Evolutionary conservation across 2,329 filamentous ascomycete genomes (phyloP).

Genomic region (Neospermospora avenae): DNA sequence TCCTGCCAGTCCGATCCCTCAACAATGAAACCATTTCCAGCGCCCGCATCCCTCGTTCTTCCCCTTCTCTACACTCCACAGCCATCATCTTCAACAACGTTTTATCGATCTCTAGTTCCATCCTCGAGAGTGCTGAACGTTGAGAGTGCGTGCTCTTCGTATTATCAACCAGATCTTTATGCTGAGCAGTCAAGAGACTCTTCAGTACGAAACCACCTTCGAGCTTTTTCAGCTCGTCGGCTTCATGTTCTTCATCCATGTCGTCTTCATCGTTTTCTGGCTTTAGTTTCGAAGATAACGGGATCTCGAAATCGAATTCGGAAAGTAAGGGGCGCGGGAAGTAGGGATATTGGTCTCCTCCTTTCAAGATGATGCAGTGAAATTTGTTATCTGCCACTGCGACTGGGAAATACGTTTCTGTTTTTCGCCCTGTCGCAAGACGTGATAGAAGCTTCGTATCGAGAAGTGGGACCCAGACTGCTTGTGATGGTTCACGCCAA

Average conservation of each 20-base stretch:
- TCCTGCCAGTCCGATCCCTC: constrained; percentile 78
- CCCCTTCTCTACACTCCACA: constrained; percentile 84
- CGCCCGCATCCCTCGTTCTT: constrained; percentile 92
- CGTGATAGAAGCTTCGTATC: constrained; percentile 84
- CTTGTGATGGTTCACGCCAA: constrained; percentile 83
- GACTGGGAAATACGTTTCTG: constrained; percentile 91
- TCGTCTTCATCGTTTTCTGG: constrained; percentile 34
- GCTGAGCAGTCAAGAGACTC: constrained; percentile 67
- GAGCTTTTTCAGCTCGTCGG: constrained; percentile 56
- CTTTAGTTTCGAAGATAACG: constrained; percentile 58
- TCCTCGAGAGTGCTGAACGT: constrained; percentile 61
- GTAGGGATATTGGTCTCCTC: constrained; percentile 87
- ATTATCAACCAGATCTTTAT: constrained; percentile 69
- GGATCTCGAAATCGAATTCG: constrained; percentile 90
- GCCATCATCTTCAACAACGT: constrained; percentile 84
- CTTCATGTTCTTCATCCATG: constrained; percentile 40
- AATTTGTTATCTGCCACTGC: constrained; percentile 89
- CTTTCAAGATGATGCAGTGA: constrained; percentile 98
- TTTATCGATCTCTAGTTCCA: constrained; percentile 87
- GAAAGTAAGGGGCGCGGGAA: constrained; percentile 86
- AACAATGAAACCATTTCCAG: constrained; percentile 86
- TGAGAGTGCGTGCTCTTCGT: constrained; percentile 64
- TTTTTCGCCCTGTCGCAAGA: constrained; percentile 78
- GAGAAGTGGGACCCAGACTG: constrained; percentile 86
- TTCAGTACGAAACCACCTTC: constrained; percentile 81